Base-by-base conservation (phyloP, 371 early-diverging fungal species). In the Chytridiales sp. region DNA sequence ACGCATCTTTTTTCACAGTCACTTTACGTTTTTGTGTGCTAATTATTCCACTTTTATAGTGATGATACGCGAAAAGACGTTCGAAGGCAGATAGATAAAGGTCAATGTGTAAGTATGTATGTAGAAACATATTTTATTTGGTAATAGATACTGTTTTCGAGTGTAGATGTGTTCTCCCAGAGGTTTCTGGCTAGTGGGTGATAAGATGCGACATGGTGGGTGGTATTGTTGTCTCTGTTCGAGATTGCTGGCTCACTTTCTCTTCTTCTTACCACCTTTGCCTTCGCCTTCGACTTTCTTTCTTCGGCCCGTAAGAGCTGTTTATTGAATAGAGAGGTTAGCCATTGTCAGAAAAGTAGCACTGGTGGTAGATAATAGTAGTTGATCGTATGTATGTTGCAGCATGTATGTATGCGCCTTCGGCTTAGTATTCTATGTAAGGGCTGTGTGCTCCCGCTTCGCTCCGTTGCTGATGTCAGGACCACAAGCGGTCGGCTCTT, bases 41-140 rank as follows among this genome's bases (percentile, higher is more conserved):
- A 2, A 19, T 41, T 11, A 19, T 15, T 29, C 19, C 11, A n/a
- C 4, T n/a, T 1, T 13, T n/a, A n/a, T 49, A 59, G 74, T 73
- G 6, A 59, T 73, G 69, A 62, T 51, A 35, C 55, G 74, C 13
- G 74, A 74, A 43, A 64, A 66, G 47, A 50, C 57, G 3, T 59
- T 69, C 38, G 74, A 69, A 39, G 53, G 53, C 13, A 49, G 59
- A 56, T 62, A 53, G 47, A 52, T 19, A 8, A 1, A 19, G 27
- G 50, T 24, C 41, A 8, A n/a, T 26, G 24, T 22, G 21, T 22
- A 21, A 31, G n/a, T 21, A 26, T 5, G 26, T 15, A 40, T 41
- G 19, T 59, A 0, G 9, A 17, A 55, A 17, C 13, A 13, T 22
- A 53, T 13, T 31, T 8, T 0, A 8, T 11, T 4, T 9, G n/a